A percentile compares a stretch with the other conserved stretches of the same genome.
Evolutionary conservation across 371 early-diverging fungal species (phyloP).

Genomic region (Dichotomocladium elegans): DNA sequence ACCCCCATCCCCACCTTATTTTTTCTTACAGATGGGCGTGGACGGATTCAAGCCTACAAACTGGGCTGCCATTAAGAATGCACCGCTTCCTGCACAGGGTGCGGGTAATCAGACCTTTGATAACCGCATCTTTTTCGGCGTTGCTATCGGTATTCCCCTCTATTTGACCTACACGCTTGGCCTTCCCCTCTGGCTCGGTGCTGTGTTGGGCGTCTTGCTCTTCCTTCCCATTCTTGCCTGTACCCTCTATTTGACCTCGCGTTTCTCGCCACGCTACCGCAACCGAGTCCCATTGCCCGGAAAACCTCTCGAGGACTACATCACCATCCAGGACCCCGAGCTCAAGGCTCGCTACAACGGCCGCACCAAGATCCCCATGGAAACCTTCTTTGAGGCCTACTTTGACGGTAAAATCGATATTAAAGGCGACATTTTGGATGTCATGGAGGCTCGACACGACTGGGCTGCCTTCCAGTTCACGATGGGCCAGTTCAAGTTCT

Average conservation of each 20-base stretch:
- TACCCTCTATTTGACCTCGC: conserved; percentile 60
- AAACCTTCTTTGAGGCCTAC: conserved; percentile 93
- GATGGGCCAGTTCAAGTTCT: conserved; percentile 83
- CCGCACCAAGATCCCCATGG: conserved; percentile 91
- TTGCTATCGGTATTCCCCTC: conserved; percentile 59
- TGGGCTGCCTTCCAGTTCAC: conserved; percentile 91
- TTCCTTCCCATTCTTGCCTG: conserved; percentile 70
- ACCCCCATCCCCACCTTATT: no score
- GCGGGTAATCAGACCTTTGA: conserved; percentile 76
- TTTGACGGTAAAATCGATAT: conserved; percentile 93
- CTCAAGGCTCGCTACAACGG: conserved; percentile 71
- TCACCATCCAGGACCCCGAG: conserved; percentile 80
- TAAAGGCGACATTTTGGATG: conserved; percentile 81
- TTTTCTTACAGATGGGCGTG: conserved; percentile 25
- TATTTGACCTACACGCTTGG: conserved; percentile 56
- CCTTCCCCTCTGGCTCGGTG: conserved; percentile 54
- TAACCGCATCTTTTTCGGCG: conserved; percentile 54
- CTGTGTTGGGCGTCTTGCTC: conserved; percentile 55
- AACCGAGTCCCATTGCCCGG: conserved; percentile 76
- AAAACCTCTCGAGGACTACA: conserved; percentile 79
- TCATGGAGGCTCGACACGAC: conserved; percentile 90
- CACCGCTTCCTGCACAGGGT: conserved; percentile 70
- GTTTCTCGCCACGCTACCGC: conserved; percentile 63
- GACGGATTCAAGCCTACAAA: conserved; percentile 47
- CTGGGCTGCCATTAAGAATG: conserved; percentile 56